These are phyloP conservation scores for Didymellaceae sp. DNA, from an alignment of 2,329 filamentous ascomycete species.

Conservation along the genomic window DNA sequence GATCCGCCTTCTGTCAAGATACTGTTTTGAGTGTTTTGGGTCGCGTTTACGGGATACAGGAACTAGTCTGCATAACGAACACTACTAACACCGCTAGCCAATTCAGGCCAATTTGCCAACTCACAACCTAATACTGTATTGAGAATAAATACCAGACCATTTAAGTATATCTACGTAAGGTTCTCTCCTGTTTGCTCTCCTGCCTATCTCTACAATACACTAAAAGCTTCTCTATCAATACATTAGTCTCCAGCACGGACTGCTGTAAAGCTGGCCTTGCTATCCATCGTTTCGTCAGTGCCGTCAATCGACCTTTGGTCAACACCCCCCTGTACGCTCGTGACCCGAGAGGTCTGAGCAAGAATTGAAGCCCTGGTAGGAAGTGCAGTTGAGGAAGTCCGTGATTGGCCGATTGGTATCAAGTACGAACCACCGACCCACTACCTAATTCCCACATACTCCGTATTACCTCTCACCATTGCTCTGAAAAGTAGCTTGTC, in stretches of 20 bases:
- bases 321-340: neutral
- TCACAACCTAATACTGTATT: no score
- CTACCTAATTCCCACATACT: conserved; percentile 7
- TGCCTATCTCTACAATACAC: no score
- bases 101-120: no score
- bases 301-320: neutral
- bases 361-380: neutral
- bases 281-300: neutral
- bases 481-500: conserved; percentile 8
- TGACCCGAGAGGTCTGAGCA: neutral
- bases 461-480: conserved; percentile 9
- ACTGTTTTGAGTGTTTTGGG: no score
- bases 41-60: no score
- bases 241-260: neutral
- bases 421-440: conserved; percentile 5
- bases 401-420: conserved; percentile 6
- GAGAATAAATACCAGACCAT: no score
- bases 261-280: neutral
- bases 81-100: no score
- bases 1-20: no score
- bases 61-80: no score
- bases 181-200: no score
- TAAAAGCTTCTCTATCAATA: neutral
- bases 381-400: neutral
- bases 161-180: no score